Evolutionary conservation across 345 rosid genomes (phyloP).

Genomic region (Murraya koenigii): DNA sequence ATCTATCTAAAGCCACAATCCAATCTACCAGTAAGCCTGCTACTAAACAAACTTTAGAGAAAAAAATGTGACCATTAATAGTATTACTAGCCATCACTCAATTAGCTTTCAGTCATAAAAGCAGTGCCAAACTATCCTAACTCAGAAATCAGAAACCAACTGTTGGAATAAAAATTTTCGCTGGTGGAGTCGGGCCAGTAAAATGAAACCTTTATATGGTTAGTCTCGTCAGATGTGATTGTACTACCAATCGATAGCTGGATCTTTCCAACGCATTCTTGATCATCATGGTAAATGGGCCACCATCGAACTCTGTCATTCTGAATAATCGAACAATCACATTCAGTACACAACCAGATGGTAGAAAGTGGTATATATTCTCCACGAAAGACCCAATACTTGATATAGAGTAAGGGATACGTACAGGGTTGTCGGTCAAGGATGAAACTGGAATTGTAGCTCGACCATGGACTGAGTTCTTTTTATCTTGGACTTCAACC

Average conservation of each 20-base stretch:
- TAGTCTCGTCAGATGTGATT: conserved; percentile 58
- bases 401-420: conserved; percentile 24
- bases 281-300: conserved; percentile 82
- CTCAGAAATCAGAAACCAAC: background rate
- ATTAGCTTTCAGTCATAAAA: background rate
- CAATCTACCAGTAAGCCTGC: background rate
- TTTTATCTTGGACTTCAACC: conserved; percentile 78
- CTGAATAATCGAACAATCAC: conserved; percentile 40
- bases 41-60: background rate
- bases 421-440: conserved; percentile 70
- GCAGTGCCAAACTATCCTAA: background rate
- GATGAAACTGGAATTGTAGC: conserved; percentile 67
- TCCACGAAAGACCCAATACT: conserved; percentile 5
- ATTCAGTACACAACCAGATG: background rate
- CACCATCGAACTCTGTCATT: conserved; percentile 84
- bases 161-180: background rate
- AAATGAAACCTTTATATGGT: conserved; percentile 66
- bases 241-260: conserved; percentile 77
- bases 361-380: background rate
- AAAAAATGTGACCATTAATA: background rate
- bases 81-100: background rate
- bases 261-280: conserved; percentile 96
- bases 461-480: conserved; percentile 67
- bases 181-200: conserved; percentile 6
- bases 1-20: background rate